Base-by-base conservation (phyloP, 108 stramenopile species). In the Skeletonema costatum region DNA sequence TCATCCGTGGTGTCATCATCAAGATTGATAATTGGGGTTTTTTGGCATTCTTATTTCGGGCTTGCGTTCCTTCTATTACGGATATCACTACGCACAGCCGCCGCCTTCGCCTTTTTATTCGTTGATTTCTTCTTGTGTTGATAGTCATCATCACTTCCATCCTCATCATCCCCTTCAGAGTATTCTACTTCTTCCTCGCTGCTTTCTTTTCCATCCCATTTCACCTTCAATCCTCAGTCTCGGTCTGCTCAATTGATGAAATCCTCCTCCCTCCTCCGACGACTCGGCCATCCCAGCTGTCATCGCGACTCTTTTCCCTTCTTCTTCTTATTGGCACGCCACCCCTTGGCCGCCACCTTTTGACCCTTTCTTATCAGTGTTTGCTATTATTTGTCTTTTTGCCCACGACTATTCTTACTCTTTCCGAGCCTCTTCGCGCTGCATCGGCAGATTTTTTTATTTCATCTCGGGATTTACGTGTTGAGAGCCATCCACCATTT, bases 401-500 rank as follows among this genome's bases (percentile, higher is more conserved):
- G 53, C 53, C 53, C 53, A n/a, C 53, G 19, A 56, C 53, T 25
- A 29, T 56, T 56, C 9, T 51, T 51, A 17, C 19, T 51, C 17
- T n/a, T 29, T 56, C 53, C 73, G 30, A 2, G 46, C 58, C 36
- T 75, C 66, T n/a, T 29, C 60, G 10, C 60, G 86, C 86, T 33
- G 64, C 68, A 51, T 32, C 38, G 29, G 44, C 66, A 39, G 82
- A 86, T 11, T 38, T 25, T 14, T 50, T 65, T 67, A 93, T 89
- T 42, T 70, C 78, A 10, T 58, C 66, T 74, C 90, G 88, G 32
- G 66, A 39, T 66, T 89, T 93, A 58, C 89, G 88, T 7, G 88
- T 83, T 13, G 83, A 78, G 36, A 93, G 56, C 92, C 92, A 93
- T 13, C 86, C 89, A 17, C 64, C 81, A 19, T 39, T n/a, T 36